Evolutionary conservation across 768 basidiomycete species (phyloP).

Genomic region (Suillus paluster): DNA sequence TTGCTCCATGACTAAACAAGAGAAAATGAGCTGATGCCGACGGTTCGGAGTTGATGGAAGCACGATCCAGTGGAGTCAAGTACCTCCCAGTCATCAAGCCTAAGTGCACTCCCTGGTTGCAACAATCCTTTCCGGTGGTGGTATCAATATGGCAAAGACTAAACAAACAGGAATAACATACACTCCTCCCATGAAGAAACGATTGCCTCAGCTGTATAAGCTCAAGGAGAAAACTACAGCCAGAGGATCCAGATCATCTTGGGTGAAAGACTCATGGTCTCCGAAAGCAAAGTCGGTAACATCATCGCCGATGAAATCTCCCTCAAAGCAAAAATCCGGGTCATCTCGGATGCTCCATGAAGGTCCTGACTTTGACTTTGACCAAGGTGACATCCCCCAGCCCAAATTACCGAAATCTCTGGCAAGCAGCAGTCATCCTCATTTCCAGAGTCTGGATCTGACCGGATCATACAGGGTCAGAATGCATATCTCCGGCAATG

Average conservation of each 20-base stretch:
- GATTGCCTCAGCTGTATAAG: not conserved
- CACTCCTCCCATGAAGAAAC: not conserved
- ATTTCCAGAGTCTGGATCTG: not conserved
- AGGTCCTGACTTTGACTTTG: not conserved
- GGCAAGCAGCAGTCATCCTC: not conserved
- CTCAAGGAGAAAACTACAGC: not conserved
- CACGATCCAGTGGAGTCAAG: no score
- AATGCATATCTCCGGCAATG: not conserved
- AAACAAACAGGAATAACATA: not conserved
- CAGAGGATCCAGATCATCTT: slow-evolving; percentile 1
- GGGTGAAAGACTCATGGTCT: not conserved
- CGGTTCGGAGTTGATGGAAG: not conserved
- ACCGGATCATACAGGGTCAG: not conserved
- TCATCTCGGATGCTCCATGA: not conserved
- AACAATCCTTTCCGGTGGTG: not conserved
- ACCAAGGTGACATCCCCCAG: not conserved
- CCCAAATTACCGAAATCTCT: not conserved
- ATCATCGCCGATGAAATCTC: not conserved
- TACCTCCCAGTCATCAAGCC: no score
- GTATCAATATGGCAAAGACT: not conserved
- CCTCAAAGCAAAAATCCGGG: not conserved
- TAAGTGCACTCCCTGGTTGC: not conserved
- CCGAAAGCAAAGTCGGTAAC: not conserved
- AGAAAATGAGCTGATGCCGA: not conserved
- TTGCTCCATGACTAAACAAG: no score